Evolutionary conservation across 805 yeast genomes (phyloP).

Genomic region (Nakazawaea holstii): DNA sequence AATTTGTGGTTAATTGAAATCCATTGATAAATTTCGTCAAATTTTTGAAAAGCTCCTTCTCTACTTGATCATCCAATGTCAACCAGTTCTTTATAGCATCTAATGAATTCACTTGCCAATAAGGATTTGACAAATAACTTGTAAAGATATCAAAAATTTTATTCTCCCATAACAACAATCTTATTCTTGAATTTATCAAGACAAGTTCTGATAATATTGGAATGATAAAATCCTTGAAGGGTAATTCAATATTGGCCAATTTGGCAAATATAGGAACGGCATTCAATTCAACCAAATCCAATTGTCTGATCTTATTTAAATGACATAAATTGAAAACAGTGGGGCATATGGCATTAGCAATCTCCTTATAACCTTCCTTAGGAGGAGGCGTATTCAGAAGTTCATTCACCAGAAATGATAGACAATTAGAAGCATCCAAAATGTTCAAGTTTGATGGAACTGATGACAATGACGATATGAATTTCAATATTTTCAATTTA

Average conservation of each 20-base stretch:
- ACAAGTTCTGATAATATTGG: constrained; percentile 41
- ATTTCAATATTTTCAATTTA: constrained; percentile 32
- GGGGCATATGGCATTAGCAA: constrained; percentile 34
- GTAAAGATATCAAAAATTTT: constrained; percentile 26
- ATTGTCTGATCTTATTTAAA: constrained; percentile 33
- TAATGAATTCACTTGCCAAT: constrained; percentile 41
- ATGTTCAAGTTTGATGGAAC: constrained; percentile 8
- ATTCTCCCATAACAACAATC: constrained; percentile 23
- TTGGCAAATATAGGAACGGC: constrained; percentile 32
- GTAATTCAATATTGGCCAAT: constrained; percentile 32
- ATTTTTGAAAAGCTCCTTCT: neutral
- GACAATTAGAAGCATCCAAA: constrained; percentile 22
- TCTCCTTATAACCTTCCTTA: constrained; percentile 27
- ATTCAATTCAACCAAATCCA: constrained; percentile 32
- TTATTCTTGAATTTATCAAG: constrained; percentile 29
- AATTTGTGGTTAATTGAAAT: neutral
- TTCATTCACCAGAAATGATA: constrained; percentile 30
- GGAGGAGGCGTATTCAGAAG: constrained; percentile 6
- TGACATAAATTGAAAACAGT: constrained; percentile 39
- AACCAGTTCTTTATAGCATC: constrained; percentile 29
- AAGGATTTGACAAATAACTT: constrained; percentile 34
- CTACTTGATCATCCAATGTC: neutral
- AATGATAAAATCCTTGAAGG: constrained; percentile 39
- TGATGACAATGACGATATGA: constrained; percentile 18
- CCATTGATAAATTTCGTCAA: neutral